phyloP scores from a whole-genome alignment of 371 early-diverging fungal genomes.

The Choanephora cucurbitarum region DNA sequence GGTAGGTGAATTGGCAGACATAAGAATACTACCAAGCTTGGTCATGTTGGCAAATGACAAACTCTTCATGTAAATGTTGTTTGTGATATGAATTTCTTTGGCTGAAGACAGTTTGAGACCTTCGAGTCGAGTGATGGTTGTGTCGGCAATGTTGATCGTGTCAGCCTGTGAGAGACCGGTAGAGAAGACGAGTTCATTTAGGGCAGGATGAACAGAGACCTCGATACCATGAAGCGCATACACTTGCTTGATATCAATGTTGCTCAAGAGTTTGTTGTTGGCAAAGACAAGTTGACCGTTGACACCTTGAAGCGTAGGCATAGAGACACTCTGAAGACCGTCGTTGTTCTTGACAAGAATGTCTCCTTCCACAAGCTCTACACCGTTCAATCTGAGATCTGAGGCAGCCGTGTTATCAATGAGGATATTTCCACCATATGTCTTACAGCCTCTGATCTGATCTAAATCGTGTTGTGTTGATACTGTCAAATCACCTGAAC shows the following conservation, averaged over 20 bases:
- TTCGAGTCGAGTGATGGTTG: slow-evolving; percentile 42
- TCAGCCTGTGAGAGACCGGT: slow-evolving; percentile 38
- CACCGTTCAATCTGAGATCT: slow-evolving; percentile 28
- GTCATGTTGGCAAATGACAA: slow-evolving; percentile 38
- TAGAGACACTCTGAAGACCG: slow-evolving; percentile 30
- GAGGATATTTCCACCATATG: slow-evolving; percentile 42
- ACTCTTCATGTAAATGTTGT: slow-evolving; percentile 50
- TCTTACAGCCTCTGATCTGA: slow-evolving; percentile 38
- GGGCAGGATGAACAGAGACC: slow-evolving; percentile 45
- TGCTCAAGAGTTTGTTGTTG: slow-evolving; percentile 45
- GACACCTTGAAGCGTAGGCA: slow-evolving; percentile 45
- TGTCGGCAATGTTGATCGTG: slow-evolving; percentile 41
- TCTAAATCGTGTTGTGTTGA: slow-evolving; percentile 48
- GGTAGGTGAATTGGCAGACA: slow-evolving; percentile 50
- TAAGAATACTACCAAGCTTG: slow-evolving; percentile 29
- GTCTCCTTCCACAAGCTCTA: slow-evolving; percentile 45
- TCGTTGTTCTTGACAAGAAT: slow-evolving; percentile 45
- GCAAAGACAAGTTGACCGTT: slow-evolving; percentile 43
- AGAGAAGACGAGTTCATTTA: slow-evolving; percentile 42
- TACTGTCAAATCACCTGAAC: slow-evolving; percentile 30
- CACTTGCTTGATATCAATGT: slow-evolving; percentile 36
- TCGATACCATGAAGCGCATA: slow-evolving; percentile 36
- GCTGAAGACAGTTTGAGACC: slow-evolving; percentile 37
- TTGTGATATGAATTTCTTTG: slow-evolving; percentile 44
- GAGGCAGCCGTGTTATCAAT: slow-evolving; percentile 30